Evolutionary conservation across 1,284 basidiomycete genomes (phyloP).

Genomic region (Boletus smithii): DNA sequence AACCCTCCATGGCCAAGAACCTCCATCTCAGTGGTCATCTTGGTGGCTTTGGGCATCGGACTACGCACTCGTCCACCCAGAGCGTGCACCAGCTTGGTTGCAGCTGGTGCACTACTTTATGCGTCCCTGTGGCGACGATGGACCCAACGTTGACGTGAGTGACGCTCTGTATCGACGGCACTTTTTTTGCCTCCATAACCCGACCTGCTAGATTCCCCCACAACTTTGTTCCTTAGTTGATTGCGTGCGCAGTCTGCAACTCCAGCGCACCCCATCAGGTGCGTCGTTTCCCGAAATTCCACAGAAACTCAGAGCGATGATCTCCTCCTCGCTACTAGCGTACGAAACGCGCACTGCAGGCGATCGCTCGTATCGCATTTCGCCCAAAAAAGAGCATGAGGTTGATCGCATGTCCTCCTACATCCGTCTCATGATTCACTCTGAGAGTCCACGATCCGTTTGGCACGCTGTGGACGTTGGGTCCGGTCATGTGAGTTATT

Average conservation of each 20-base stretch:
- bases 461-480: conserved; percentile 49
- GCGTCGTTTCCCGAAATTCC: neutral
- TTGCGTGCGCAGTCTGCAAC: conserved; percentile 26
- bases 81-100: conserved; percentile 24
- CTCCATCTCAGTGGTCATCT: conserved; percentile 22
- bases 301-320: neutral
- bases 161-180: neutral
- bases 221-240: conserved; percentile 26
- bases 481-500: conserved; percentile 47
- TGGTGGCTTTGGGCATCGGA: conserved; percentile 33
- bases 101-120: conserved; percentile 26
- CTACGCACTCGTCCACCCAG: conserved; percentile 4
- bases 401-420: conserved; percentile 45
- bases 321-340: conserved; percentile 7
- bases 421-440: conserved; percentile 29
- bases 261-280: conserved; percentile 25
- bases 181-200: neutral
- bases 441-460: conserved; percentile 16
- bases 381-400: conserved; percentile 55
- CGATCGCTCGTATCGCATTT: conserved; percentile 40
- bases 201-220: conserved; percentile 23
- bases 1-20: conserved; percentile 3
- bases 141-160: conserved; percentile 17
- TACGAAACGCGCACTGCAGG: conserved; percentile 8
- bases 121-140: conserved; percentile 15